Evolutionary conservation across 2,329 filamentous ascomycete species (phyloP).

Genomic region (Fusarium sp.): DNA sequence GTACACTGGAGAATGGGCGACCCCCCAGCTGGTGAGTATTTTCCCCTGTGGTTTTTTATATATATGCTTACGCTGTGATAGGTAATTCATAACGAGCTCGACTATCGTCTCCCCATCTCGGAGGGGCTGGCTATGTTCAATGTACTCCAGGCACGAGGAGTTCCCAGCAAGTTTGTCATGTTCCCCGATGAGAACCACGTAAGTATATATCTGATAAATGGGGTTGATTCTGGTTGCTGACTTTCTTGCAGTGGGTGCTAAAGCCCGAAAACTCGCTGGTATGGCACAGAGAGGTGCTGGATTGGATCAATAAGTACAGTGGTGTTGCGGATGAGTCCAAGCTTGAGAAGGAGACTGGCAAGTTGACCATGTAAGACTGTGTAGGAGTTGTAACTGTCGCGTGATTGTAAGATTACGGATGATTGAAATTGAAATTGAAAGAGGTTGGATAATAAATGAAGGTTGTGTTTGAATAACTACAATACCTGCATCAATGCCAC

Average conservation of each 20-base stretch:
- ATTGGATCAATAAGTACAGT: constrained; percentile 74
- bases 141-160: constrained; percentile 75
- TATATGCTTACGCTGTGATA: constrained; percentile 21
- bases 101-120: constrained; percentile 85
- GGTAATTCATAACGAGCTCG: constrained; percentile 84
- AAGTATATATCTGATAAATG: constrained; percentile 30
- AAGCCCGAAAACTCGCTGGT: constrained; percentile 90
- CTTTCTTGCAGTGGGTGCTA: constrained; percentile 70
- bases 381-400: background rate
- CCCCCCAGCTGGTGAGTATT: constrained; percentile 75
- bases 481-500: background rate
- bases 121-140: constrained; percentile 90
- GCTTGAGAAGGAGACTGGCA: constrained; percentile 32
- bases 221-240: constrained; percentile 4
- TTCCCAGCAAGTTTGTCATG: constrained; percentile 79
- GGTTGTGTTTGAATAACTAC: background rate
- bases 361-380: constrained; percentile 18
- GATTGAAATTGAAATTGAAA: constrained; percentile 2
- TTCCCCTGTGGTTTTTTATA: too few relatives aligned
- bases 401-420: background rate
- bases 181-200: constrained; percentile 78
- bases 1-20: constrained; percentile 75
- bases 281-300: constrained; percentile 87
- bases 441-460: background rate
- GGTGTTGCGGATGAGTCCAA: constrained; percentile 50